Conservation (phyloP, 2,329 filamentous ascomycete species). For the Akanthomyces dipterigenus region DNA sequence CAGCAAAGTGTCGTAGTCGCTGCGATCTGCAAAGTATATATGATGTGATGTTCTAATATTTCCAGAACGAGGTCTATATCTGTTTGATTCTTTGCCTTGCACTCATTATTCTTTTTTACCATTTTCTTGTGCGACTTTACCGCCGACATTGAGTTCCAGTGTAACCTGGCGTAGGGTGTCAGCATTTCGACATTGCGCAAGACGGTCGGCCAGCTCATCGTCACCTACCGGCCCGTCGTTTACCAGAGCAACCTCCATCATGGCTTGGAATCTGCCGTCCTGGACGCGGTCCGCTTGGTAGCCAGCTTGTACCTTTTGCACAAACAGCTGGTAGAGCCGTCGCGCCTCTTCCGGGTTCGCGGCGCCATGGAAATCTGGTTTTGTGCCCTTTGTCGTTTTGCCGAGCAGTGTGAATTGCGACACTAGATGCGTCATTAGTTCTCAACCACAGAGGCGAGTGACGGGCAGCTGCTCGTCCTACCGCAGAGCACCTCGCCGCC, state of each 20-base stretch:
- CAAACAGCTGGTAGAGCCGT: slow-evolving; percentile 77
- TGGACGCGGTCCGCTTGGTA: slow-evolving; percentile 74
- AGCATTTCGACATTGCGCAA: not conserved
- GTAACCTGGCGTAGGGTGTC: not conserved
- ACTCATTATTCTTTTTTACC: not conserved
- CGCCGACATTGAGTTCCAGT: slow-evolving; percentile 8
- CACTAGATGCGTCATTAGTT: slow-evolving; percentile 43
- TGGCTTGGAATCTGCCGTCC: slow-evolving; percentile 94
- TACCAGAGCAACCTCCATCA: slow-evolving; percentile 94
- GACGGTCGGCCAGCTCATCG: no score
- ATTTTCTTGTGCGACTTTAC: not conserved
- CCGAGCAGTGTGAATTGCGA: slow-evolving; percentile 95
- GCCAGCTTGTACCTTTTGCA: slow-evolving; percentile 63
- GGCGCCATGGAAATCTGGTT: slow-evolving; percentile 90
- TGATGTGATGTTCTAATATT: not conserved
- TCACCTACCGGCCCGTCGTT: slow-evolving; percentile 67
- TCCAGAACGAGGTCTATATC: not conserved
- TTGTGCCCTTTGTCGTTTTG: slow-evolving; percentile 90
- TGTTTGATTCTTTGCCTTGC: not conserved
- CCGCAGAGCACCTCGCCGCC: slow-evolving; percentile 90
- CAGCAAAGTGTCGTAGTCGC: not conserved
- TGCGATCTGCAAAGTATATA: not conserved
- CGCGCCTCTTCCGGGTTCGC: slow-evolving; percentile 72
- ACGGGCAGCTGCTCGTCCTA: slow-evolving; percentile 32
- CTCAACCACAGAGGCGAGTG: not conserved